These are phyloP conservation scores for Bothriochloa decipiens DNA, from an alignment of 176 grass and related monocot genomes.

Conservation along the genomic window DNA sequence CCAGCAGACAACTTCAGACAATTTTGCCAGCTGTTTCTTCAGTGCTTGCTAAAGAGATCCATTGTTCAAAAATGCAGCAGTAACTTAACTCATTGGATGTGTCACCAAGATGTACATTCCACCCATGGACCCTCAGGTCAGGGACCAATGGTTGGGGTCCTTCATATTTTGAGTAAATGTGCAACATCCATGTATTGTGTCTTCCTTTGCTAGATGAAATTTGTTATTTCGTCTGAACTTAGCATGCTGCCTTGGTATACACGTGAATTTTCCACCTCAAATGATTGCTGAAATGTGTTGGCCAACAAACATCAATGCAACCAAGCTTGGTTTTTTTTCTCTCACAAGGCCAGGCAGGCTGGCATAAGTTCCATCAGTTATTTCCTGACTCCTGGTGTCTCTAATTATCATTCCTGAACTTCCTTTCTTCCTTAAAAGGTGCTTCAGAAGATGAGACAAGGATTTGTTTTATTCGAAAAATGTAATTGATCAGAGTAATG, in stretches of 20 bases:
- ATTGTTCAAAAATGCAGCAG: neutral
- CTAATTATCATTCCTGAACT: neutral
- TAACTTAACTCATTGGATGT: constrained; percentile 57
- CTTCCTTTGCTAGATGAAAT: neutral
- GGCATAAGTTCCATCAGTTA: neutral
- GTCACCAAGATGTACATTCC: neutral
- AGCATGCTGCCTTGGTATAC: neutral
- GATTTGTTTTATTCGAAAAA: neutral
- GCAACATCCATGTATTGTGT: neutral
- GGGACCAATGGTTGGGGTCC: constrained; percentile 59
- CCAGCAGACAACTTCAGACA: constrained; percentile 28
- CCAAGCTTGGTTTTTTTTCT: neutral
- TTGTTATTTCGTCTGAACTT: neutral
- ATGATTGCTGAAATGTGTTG: neutral
- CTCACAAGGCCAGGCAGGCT: neutral
- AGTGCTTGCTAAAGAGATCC: neutral
- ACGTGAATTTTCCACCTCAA: neutral
- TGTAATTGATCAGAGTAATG: neutral
- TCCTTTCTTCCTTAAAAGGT: neutral
- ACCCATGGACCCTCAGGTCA: neutral
- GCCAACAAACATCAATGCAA: neutral
- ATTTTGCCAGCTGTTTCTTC: neutral
- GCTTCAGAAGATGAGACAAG: neutral
- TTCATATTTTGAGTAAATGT: constrained; percentile 22
- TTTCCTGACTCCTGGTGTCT: neutral